A percentile compares a stretch with the other conserved stretches of the same genome.
Evolutionary conservation across 805 yeast genomes (phyloP).

Genomic region (Starmerella bombicola): DNA sequence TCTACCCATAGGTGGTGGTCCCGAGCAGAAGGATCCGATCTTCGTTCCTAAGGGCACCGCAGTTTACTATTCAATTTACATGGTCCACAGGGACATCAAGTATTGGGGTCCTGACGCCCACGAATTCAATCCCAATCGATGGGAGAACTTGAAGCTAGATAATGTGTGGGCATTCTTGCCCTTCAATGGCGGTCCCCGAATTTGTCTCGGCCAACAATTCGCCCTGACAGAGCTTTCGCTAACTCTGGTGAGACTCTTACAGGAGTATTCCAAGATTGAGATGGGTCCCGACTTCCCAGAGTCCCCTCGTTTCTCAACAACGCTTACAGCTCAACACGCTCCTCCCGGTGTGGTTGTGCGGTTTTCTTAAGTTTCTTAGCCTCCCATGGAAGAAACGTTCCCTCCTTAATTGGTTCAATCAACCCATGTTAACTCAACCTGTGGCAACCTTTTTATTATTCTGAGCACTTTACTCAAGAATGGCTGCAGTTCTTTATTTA

Average conservation of each 20-base stretch:
- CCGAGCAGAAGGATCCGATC: conserved; percentile 29
- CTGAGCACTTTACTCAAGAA: too few relatives aligned
- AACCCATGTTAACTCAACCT: too few relatives aligned
- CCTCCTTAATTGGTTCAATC: too few relatives aligned
- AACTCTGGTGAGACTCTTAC: conserved; percentile 31
- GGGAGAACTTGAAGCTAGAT: conserved; percentile 28
- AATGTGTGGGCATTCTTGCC: conserved; percentile 37
- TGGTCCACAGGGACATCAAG: conserved; percentile 32
- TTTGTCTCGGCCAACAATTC: conserved; percentile 40
- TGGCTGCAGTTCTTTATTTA: too few relatives aligned
- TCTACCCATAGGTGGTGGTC: conserved; percentile 39
- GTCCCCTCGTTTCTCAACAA: background rate
- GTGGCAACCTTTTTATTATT: too few relatives aligned
- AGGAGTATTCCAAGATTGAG: conserved; percentile 22
- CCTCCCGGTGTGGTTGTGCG: conserved; percentile 3
- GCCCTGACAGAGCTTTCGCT: conserved; percentile 38
- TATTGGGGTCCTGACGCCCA: conserved; percentile 34
- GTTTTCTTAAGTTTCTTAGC: background rate
- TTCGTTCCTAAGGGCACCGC: conserved; percentile 32
- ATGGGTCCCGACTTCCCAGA: conserved; percentile 6
- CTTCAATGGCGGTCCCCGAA: conserved; percentile 40
- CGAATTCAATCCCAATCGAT: conserved; percentile 36
- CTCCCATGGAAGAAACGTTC: too few relatives aligned
- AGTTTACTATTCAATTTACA: conserved; percentile 30
- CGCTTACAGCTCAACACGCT: conserved; percentile 2